These are phyloP conservation scores for Phalaenopsis hybrid DNA, from an alignment of 116 monocot genomes.

Conservation along the genomic window DNA sequence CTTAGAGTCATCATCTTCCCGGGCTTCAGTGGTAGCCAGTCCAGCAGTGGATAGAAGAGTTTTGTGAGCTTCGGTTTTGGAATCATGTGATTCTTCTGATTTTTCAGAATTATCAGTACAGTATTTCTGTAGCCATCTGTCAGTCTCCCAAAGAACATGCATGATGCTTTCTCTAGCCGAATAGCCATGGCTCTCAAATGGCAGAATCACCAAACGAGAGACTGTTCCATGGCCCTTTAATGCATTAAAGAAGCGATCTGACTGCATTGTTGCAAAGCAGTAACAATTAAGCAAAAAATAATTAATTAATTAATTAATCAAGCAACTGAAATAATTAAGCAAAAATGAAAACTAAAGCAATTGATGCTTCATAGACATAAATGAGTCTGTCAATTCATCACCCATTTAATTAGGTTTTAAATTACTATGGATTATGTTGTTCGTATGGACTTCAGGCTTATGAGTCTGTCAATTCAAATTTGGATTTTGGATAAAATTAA, in stretches of 20 bases:
- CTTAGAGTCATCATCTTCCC: slow-evolving; percentile 23
- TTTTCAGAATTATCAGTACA: slow-evolving; percentile 41
- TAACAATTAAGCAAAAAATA: not conserved
- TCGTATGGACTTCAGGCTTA: too few species aligned
- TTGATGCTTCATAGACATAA: not conserved
- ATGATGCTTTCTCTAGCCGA: slow-evolving; percentile 96
- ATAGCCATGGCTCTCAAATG: slow-evolving; percentile 92
- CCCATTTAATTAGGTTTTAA: too few species aligned
- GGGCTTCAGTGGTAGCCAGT: slow-evolving; percentile 10
- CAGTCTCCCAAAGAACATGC: slow-evolving; percentile 98
- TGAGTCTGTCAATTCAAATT: too few species aligned
- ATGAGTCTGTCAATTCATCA: not conserved
- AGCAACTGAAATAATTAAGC: not conserved
- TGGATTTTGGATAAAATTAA: too few species aligned
- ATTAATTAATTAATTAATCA: too few species aligned
- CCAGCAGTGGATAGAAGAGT: slow-evolving; percentile 22
- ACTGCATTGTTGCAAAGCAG: slow-evolving; percentile 37
- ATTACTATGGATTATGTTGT: too few species aligned
- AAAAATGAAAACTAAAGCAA: not conserved
- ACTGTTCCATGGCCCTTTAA: slow-evolving; percentile 94
- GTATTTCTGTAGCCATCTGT: slow-evolving; percentile 83
- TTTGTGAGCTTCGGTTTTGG: slow-evolving; percentile 10
- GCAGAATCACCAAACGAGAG: slow-evolving; percentile 85
- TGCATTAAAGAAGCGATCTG: slow-evolving; percentile 88
- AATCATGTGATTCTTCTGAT: slow-evolving; percentile 16